Evolutionary conservation across 257 asterid species (phyloP).

Genomic region (Solanum rostratum): DNA sequence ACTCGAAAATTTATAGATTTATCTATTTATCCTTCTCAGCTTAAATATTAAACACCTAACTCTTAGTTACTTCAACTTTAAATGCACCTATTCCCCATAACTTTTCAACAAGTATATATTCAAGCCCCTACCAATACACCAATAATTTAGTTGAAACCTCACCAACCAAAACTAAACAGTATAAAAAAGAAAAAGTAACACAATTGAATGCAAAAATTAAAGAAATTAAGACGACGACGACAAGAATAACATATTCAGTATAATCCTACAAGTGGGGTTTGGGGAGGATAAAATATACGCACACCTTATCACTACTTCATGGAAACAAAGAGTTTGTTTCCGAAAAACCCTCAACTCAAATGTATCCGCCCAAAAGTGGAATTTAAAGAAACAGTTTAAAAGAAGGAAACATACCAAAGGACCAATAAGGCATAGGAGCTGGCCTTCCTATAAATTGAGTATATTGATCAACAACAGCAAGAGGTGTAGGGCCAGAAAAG

Average conservation of each 20-base stretch:
- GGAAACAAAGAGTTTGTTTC: too few species aligned
- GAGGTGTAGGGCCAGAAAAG: slow-evolving; percentile 87
- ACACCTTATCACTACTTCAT: too few species aligned
- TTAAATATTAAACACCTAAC: background rate
- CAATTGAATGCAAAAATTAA: background rate
- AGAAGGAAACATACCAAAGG: slow-evolving; percentile 50
- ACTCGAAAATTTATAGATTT: background rate
- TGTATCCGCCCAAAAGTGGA: too few species aligned
- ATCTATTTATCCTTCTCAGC: background rate
- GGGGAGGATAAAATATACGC: too few species aligned
- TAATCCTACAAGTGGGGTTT: too few species aligned
- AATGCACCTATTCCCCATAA: background rate
- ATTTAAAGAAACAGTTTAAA: background rate
- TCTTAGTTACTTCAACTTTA: background rate
- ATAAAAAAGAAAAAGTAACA: background rate
- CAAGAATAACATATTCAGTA: too few species aligned
- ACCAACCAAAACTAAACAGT: background rate
- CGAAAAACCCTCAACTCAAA: too few species aligned
- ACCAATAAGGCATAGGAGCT: slow-evolving; percentile 98
- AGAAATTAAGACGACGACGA: background rate
- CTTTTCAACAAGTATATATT: background rate
- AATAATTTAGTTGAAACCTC: background rate
- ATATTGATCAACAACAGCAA: slow-evolving; percentile 82
- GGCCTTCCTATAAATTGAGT: slow-evolving; percentile 77
- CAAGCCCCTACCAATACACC: background rate